phyloP scores from a whole-genome alignment of 2,329 filamentous ascomycete species.

The Cladosporium sp. region DNA sequence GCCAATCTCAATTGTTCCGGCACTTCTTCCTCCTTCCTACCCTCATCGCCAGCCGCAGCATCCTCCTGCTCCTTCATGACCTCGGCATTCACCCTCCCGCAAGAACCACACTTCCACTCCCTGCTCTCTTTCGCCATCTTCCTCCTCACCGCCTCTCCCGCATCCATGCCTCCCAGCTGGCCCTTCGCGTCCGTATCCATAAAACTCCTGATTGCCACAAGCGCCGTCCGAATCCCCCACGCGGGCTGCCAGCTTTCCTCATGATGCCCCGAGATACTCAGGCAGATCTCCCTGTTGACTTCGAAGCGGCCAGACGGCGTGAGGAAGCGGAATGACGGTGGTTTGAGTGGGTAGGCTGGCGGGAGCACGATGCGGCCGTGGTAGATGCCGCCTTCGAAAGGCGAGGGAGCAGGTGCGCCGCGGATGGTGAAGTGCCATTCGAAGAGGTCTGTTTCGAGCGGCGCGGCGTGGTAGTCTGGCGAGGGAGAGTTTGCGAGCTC shows the following conservation, averaged over 20 bases:
- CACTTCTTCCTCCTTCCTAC: conserved; percentile 46
- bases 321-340: conserved; percentile 92
- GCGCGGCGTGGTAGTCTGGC: conserved; percentile 79
- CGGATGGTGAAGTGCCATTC: conserved; percentile 99
- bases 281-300: conserved; percentile 93
- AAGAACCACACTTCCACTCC: conserved; percentile 68
- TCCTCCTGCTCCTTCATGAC: conserved; percentile 72
- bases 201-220: conserved; percentile 77
- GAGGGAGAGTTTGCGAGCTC: conserved; percentile 81
- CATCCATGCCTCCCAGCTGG: conserved; percentile 87
- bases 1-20: conserved; percentile 63
- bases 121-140: conserved; percentile 68
- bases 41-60: conserved; percentile 46
- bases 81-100: conserved; percentile 69
- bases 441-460: conserved; percentile 86
- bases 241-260: conserved; percentile 99
- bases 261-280: conserved; percentile 91
- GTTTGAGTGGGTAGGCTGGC: conserved; percentile 83
- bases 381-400: conserved; percentile 81
- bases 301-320: conserved; percentile 93
- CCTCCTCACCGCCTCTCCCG: conserved; percentile 64
- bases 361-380: conserved; percentile 94
- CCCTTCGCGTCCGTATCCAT: conserved; percentile 90
- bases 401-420: conserved; percentile 75
- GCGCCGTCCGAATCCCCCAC: conserved; percentile 90